These are phyloP conservation scores for Suhomyces kilbournensis DNA, from an alignment of 805 yeast species.

Conservation along the genomic window DNA sequence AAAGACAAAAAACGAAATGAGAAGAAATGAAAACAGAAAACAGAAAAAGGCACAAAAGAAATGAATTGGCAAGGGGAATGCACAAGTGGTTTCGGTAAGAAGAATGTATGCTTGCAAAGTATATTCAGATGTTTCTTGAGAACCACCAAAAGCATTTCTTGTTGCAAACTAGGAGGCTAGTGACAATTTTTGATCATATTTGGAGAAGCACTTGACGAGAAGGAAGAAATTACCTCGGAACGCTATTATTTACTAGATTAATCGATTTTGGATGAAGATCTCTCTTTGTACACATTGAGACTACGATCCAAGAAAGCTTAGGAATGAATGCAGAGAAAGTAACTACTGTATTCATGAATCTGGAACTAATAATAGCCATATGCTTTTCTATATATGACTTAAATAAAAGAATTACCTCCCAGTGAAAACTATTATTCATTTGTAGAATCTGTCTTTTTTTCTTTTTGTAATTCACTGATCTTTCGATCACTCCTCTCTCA, in stretches of 20 bases:
- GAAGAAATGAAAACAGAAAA: background rate
- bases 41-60: constrained; percentile 1
- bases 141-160: background rate
- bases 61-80: background rate
- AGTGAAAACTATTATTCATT: background rate
- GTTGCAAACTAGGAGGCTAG: constrained; percentile 4
- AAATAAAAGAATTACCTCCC: constrained; percentile 8
- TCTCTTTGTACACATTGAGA: background rate
- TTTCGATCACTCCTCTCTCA: background rate
- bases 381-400: constrained; percentile 10
- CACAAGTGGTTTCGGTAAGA: background rate
- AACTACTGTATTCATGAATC: background rate
- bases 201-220: constrained; percentile 6
- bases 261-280: background rate
- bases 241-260: background rate
- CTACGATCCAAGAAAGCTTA: background rate
- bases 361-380: constrained; percentile 3
- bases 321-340: background rate
- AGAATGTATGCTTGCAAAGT: background rate
- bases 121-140: background rate
- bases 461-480: background rate
- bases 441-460: background rate
- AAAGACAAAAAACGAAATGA: constrained; percentile 1
- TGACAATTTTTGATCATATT: constrained; percentile 4
- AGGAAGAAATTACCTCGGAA: background rate